phyloP scores from a whole-genome alignment of 306 rosid genomes.

The Senna siamea region DNA sequence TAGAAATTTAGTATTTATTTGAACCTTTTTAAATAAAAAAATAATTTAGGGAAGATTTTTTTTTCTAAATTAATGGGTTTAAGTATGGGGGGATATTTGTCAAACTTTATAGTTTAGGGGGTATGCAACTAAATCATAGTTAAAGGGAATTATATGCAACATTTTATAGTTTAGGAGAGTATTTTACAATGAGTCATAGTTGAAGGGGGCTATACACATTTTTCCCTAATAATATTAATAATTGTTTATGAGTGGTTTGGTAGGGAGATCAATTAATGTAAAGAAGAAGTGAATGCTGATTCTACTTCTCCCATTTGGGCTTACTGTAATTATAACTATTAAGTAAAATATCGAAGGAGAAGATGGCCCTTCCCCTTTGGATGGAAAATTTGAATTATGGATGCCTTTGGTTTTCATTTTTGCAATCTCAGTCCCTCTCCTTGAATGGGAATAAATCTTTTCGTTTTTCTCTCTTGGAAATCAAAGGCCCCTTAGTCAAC shows the following conservation, averaged over 20 bases:
- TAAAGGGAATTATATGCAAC: no score
- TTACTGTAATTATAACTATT: background rate
- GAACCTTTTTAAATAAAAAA: no score
- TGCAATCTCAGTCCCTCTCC: background rate
- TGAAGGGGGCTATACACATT: no score
- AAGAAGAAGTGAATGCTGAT: background rate
- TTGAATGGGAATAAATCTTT: background rate
- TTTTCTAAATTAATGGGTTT: no score
- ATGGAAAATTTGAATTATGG: background rate
- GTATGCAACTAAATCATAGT: no score
- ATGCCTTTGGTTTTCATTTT: background rate
- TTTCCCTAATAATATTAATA: background rate
- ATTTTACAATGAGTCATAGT: no score
- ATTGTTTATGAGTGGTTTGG: background rate
- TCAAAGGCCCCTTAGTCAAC: slow-evolving; percentile 15
- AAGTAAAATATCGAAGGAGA: background rate
- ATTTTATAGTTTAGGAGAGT: no score
- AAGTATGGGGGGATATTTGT: no score
- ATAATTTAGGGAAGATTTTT: no score
- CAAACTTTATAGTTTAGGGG: no score
- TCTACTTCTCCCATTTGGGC: background rate
- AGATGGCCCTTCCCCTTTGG: background rate
- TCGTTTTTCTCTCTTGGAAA: slow-evolving; percentile 27
- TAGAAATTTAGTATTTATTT: no score
- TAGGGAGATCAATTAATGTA: background rate